Base-by-base conservation (phyloP, 2,329 filamentous ascomycete species). In the Penicillium sp. region DNA sequence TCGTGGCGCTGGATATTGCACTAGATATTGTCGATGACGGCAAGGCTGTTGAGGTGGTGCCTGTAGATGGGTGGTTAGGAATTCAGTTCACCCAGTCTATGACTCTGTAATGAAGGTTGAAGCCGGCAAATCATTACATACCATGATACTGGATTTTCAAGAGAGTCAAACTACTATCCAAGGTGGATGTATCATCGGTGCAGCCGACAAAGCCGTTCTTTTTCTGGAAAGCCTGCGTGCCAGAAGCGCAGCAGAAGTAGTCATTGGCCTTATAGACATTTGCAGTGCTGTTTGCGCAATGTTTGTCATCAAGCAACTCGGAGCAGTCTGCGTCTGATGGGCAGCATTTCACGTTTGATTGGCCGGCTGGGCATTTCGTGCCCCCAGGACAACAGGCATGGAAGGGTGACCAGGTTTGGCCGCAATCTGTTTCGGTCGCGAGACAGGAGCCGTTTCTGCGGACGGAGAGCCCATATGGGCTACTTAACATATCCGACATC, bases 161-260 rank as follows among this genome's bases (percentile, higher is more conserved):
- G 1, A 57, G 35, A 35, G 13, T 48, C 33, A 42, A n/a, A 41
- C 6, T 36, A 5, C 7, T 33, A 6, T 52, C 41, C 41, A 58
- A 41, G 7, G 55, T 43, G 6, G 60, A 52, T 10, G 53, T 41
- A 13, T 51, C 56, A 29, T 62, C 43, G 1, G 61, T 47, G 35
- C 64, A 66, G 33, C 64, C 64, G 4, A 66, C 62, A 45, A 47
- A 57, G 17, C 41, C 12, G 15, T 48, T 15, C 42, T 52, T 15
- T 27, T 42, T 25, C 55, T 52, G 47, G 44, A 66, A 66, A 2
- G 56, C 65, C n/a, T 48, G 48, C 8, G 31, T 35, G 1, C 49
- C 62, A 4, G 50, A 29, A 13, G 61, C 56, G 19, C 68, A 70
- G 43, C 68, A 70, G 36, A 70, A 70, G 23, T 56, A 68, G 12